Conservation (phyloP, 176 grass and related monocot species). For the Poa pratensis region DNA sequence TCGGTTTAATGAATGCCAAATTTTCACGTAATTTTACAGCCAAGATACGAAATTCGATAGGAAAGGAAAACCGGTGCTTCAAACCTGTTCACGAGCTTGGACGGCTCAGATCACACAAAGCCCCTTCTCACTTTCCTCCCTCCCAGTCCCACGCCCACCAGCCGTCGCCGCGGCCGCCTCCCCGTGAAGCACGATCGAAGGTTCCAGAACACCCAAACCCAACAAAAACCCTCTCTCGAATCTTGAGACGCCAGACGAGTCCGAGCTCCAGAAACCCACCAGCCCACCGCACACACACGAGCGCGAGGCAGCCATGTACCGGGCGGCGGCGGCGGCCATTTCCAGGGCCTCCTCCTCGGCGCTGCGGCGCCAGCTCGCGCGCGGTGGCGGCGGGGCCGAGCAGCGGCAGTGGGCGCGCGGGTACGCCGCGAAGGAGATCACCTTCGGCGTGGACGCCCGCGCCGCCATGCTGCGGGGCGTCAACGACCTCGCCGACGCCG, state of each 20-base stretch:
- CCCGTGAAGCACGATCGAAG: background rate
- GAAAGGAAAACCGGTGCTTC: too few relatives aligned
- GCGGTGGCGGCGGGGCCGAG: constrained; percentile 46
- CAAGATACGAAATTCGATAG: too few relatives aligned
- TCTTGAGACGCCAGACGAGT: background rate
- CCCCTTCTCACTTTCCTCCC: background rate
- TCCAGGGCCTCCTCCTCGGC: constrained; percentile 53
- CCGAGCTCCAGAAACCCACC: background rate
- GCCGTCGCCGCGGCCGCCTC: background rate
- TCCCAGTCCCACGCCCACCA: background rate
- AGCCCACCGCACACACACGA: background rate
- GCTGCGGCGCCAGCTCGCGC: constrained; percentile 40
- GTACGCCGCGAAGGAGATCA: constrained; percentile 73
- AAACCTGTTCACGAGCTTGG: background rate
- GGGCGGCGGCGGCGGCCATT: constrained; percentile 51
- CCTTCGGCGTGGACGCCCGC: constrained; percentile 62
- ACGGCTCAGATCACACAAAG: background rate
- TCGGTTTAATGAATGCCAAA: too few relatives aligned
- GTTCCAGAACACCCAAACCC: constrained; percentile 20
- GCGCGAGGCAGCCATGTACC: constrained; percentile 45
- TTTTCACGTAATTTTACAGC: too few relatives aligned
- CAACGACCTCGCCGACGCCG: constrained; percentile 77
- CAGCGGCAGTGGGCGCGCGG: constrained; percentile 49
- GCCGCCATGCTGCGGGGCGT: constrained; percentile 76
- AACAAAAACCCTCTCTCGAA: background rate